phyloP scores from a whole-genome alignment of 495 filamentous ascomycete species.

The Lichenothelia convexa region DNA sequence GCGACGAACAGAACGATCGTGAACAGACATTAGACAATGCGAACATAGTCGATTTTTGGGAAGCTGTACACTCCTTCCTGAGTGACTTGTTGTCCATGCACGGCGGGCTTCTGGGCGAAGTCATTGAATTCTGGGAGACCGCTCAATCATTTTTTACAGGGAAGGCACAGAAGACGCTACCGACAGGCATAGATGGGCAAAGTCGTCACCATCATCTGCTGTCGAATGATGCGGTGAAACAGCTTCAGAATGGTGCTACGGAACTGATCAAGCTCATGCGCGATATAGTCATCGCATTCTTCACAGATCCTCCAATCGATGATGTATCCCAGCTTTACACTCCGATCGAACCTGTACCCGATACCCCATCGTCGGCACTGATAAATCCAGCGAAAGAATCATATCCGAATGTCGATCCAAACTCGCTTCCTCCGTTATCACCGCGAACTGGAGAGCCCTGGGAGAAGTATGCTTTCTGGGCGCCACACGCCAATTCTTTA shows the following conservation, averaged over 20 bases:
- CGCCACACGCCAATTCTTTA: conserved; percentile 75
- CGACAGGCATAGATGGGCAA: conserved; percentile 66
- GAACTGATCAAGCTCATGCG: conserved; percentile 70
- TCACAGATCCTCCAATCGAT: conserved; percentile 76
- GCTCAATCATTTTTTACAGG: conserved; percentile 81
- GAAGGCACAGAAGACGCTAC: conserved; percentile 61
- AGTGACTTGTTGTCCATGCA: conserved; percentile 47
- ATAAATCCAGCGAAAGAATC: conserved; percentile 37
- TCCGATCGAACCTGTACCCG: conserved; percentile 54
- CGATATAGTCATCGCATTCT: conserved; percentile 59
- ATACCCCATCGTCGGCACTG: conserved; percentile 36
- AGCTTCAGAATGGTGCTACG: conserved; percentile 58
- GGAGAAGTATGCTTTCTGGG: conserved; percentile 96
- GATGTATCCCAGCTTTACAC: conserved; percentile 75
- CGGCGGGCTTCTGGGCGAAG: conserved; percentile 68
- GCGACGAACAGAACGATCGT: conserved; percentile 38
- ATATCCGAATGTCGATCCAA: conserved; percentile 60
- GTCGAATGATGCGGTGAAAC: conserved; percentile 43
- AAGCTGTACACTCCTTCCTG: conserved; percentile 55
- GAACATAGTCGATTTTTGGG: conserved; percentile 77
- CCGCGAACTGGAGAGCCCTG: conserved; percentile 60
- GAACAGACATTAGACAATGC: conserved; percentile 46
- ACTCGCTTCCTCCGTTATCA: conserved; percentile 57
- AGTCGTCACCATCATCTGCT: conserved; percentile 73
- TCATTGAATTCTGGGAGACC: conserved; percentile 85